Evolutionary conservation across 805 yeast genomes (phyloP), one percentile per base, ranked within the genome.

Genomic region (Zygosaccharomyces rouxii): DNA sequence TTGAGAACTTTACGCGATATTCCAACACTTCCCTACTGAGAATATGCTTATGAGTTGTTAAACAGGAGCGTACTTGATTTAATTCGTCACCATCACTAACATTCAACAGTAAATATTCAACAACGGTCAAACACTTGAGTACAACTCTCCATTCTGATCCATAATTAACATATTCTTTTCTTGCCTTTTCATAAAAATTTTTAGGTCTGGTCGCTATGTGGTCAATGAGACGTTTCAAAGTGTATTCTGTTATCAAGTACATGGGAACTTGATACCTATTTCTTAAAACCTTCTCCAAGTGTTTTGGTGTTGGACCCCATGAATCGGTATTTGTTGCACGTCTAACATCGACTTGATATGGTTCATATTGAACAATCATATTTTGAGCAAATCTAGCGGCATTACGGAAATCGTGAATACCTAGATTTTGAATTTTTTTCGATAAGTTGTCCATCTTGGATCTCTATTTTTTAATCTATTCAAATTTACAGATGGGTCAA

Each of bases 271-370:
- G 66, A 40, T 55, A 60, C 48, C 61, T 53, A 46, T 60, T 58
- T 45, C 62, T 58, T 50, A 58, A 28, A 9, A 70, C 66, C 46
- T 70, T 71, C 31, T 62, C 63, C 53, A 73, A 57, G 51, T 76
- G 76, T 37, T 68, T 65, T 4, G 74, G 64, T 0, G 78, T 71
- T 3, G 80, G 80, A 1, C 80, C 80, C 80, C 80, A 76, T 5
- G 74, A 57, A 55, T 76, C 80, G 4, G 78, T 76, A 44, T 74
- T 76, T 13, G 79, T 75, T 5, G 78, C 72, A 46, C 72, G 71
- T 44, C 78, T 61, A 3, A 75, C 65, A 51, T 66, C 69, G 3
- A 64, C 59, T 48, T 67, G 72, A 47, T 66, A 66, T 2, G 73
- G 67, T 41, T 66, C 68, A 41, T 68, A 66, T 47, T 69, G 69